Conservation (phyloP, 495 filamentous ascomycete species). For the Hypoxylon lenormandii region DNA sequence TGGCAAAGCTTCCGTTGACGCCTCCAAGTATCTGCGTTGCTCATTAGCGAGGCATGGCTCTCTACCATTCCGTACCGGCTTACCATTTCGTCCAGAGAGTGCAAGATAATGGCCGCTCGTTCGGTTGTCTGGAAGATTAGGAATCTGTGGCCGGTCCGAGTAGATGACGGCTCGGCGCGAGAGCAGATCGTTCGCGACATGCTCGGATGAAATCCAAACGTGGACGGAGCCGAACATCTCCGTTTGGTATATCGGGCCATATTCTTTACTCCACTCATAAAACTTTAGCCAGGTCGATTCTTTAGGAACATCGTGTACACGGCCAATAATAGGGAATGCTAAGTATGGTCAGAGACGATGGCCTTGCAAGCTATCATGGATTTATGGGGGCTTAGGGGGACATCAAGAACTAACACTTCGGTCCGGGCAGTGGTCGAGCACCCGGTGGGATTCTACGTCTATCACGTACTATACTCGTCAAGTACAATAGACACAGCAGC, state of each 20-base stretch:
- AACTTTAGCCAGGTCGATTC: conserved; percentile 68
- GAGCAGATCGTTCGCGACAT: conserved; percentile 69
- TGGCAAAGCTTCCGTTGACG: conserved; percentile 70
- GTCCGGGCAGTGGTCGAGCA: conserved; percentile 48
- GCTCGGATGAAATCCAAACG: conserved; percentile 70
- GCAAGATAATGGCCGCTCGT: conserved; percentile 69
- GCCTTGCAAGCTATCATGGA: not conserved
- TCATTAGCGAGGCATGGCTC: conserved; percentile 16
- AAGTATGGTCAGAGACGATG: conserved; percentile 6
- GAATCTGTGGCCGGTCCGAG: conserved; percentile 69
- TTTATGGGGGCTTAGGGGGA: not conserved
- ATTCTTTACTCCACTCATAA: conserved; percentile 70
- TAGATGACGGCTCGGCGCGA: conserved; percentile 70
- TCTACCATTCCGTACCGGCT: conserved; percentile 12
- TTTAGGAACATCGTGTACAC: conserved; percentile 68
- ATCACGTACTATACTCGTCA: conserved; percentile 24
- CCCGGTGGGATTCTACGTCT: conserved; percentile 41
- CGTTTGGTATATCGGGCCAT: conserved; percentile 72
- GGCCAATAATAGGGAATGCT: conserved; percentile 67
- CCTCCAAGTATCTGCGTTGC: conserved; percentile 64
- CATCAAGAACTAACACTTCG: conserved; percentile 46
- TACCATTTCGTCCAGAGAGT: conserved; percentile 65
- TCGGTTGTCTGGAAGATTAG: conserved; percentile 66
- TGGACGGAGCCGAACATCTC: conserved; percentile 67
- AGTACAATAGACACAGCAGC: conserved; percentile 30